Conservation (phyloP, 805 yeast species). For the Candida hispaniensis region DNA sequence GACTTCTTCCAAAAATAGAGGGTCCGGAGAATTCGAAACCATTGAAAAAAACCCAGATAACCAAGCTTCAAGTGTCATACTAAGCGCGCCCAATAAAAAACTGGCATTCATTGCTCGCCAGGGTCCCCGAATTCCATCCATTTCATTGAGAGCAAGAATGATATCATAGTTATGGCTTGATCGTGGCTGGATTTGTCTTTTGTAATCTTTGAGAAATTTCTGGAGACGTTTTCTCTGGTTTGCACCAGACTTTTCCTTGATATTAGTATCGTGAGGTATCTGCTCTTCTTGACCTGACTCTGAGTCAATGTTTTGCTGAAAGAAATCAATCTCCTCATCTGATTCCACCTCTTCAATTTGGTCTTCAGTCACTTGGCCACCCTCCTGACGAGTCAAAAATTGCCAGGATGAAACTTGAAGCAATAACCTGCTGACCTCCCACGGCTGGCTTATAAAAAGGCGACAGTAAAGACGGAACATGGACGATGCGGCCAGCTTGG, state of each 20-base stretch:
- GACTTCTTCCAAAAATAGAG: slow-evolving; percentile 62
- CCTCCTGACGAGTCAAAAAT: slow-evolving; percentile 1
- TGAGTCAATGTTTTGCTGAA: slow-evolving; percentile 27
- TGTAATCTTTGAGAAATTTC: slow-evolving; percentile 6
- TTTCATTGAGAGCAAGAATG: slow-evolving; percentile 42
- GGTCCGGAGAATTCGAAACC: slow-evolving; percentile 73
- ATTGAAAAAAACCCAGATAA: slow-evolving; percentile 81
- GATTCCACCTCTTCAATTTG: slow-evolving; percentile 20
- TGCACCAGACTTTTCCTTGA: slow-evolving; percentile 1
- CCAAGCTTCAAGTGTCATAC: slow-evolving; percentile 81
- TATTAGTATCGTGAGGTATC: slow-evolving; percentile 1
- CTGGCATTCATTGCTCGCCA: slow-evolving; percentile 67
- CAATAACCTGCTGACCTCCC: slow-evolving; percentile 68
- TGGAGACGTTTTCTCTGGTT: slow-evolving; percentile 9
- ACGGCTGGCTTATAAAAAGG: slow-evolving; percentile 70
- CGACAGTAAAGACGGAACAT: slow-evolving; percentile 59
- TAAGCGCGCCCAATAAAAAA: slow-evolving; percentile 63
- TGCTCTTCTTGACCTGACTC: slow-evolving; percentile 6
- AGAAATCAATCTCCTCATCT: slow-evolving; percentile 33
- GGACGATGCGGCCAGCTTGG: slow-evolving; percentile 34
- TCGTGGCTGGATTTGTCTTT: slow-evolving; percentile 9
- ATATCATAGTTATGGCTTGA: slow-evolving; percentile 28
- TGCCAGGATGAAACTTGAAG: slow-evolving; percentile 61
- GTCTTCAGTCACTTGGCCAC: slow-evolving; percentile 14
- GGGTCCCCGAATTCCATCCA: slow-evolving; percentile 55